Evolutionary conservation across 768 basidiomycete genomes (phyloP).

Genomic region (Cyathus striatus): DNA sequence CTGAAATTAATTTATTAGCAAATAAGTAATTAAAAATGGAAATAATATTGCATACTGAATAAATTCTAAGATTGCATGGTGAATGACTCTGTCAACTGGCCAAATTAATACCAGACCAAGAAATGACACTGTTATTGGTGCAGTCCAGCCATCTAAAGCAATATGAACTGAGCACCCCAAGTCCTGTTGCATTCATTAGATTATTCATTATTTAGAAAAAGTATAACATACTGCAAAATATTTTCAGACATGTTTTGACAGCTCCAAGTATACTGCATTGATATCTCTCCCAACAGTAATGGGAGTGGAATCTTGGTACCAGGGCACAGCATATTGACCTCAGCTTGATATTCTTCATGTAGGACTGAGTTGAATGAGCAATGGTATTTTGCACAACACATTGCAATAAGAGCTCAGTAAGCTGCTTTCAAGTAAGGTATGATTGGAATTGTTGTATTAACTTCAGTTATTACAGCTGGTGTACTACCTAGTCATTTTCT

Average conservation of each 20-base stretch:
- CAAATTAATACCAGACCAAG: slow-evolving; percentile 25
- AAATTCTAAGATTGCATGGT: slow-evolving; percentile 25
- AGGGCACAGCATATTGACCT: too few relatives aligned
- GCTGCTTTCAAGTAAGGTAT: slow-evolving; percentile 9
- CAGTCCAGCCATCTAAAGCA: slow-evolving; percentile 29
- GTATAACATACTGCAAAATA: too few relatives aligned
- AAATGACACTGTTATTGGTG: slow-evolving; percentile 19
- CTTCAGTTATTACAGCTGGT: background rate
- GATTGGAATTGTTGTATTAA: background rate
- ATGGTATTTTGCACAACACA: slow-evolving; percentile 11
- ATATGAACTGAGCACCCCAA: too few relatives aligned
- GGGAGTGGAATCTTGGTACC: slow-evolving; percentile 14
- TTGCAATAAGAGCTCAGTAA: slow-evolving; percentile 19
- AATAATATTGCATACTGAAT: slow-evolving; percentile 17
- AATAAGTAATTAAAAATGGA: slow-evolving; percentile 11
- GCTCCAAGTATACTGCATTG: too few relatives aligned
- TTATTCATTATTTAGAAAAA: too few relatives aligned
- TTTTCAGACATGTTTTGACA: too few relatives aligned
- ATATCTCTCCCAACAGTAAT: slow-evolving; percentile 15
- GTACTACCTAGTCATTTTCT: slow-evolving; percentile 4
- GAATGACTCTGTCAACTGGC: slow-evolving; percentile 19
- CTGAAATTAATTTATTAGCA: slow-evolving; percentile 8
- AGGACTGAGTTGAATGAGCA: slow-evolving; percentile 19
- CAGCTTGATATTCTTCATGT: slow-evolving; percentile 23
- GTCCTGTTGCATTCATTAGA: too few relatives aligned